phyloP scores from a whole-genome alignment of 495 filamentous ascomycete species.

The Xylaria sp. region DNA sequence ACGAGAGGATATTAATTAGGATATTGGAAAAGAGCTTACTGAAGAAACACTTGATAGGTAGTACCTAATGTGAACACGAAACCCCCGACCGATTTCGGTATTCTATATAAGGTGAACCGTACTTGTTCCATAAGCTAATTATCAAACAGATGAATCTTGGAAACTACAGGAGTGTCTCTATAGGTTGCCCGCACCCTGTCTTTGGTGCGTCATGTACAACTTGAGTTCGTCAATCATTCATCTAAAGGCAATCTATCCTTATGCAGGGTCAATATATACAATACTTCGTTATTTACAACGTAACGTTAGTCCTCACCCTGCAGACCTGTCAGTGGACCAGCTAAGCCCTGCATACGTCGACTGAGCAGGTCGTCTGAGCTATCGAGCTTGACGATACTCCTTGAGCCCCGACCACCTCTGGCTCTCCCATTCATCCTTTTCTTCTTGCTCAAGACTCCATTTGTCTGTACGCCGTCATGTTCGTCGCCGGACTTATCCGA shows the following conservation, averaged over 20 bases:
- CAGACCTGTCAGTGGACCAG: constrained; percentile 77
- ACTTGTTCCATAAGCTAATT: neutral
- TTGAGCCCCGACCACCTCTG: constrained; percentile 48
- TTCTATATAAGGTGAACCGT: neutral
- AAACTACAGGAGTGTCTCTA: neutral
- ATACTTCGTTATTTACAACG: neutral
- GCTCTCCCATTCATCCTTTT: constrained; percentile 42
- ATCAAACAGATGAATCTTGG: neutral
- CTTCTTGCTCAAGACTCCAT: constrained; percentile 42
- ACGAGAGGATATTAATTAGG: neutral
- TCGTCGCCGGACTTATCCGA: constrained; percentile 28
- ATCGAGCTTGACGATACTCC: constrained; percentile 73
- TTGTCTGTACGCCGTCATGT: constrained; percentile 31
- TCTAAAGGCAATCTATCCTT: constrained; percentile 1
- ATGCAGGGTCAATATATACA: constrained; percentile 23
- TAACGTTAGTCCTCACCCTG: constrained; percentile 50
- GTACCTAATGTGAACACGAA: neutral
- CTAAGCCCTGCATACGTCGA: constrained; percentile 83
- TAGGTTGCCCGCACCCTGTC: neutral
- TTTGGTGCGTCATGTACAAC: neutral
- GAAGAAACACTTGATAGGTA: neutral
- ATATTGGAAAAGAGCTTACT: neutral
- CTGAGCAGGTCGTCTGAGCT: constrained; percentile 86
- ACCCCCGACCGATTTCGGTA: neutral
- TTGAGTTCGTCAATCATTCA: neutral